Base-by-base conservation (phyloP, 495 filamentous ascomycete genomes). In the Hyaloscypha finlandica region DNA sequence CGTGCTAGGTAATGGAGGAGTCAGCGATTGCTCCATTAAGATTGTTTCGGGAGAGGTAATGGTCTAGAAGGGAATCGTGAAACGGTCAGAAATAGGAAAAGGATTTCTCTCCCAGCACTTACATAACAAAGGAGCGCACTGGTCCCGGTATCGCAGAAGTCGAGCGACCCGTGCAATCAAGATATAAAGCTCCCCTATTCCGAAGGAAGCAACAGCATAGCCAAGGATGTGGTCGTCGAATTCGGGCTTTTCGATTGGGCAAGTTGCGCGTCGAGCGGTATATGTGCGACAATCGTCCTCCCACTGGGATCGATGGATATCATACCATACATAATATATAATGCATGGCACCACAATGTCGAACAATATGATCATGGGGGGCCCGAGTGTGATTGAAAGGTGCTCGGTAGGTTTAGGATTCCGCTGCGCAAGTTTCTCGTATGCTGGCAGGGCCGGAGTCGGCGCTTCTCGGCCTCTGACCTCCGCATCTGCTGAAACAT, bases 401-500 rank as follows among this genome's bases (percentile, higher is more conserved):
- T 68, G 66, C 25, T 68, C 66, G 11, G 39, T 68, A 2, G 60
- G 60, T 29, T 68, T 68, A 25, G 61, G 60, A 30, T 63, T 64
- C 20, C 62, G 62, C 60, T 68, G 66, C 11, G 66, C 66, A 42
- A 68, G 66, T 54, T 68, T 68, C 31, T 68, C 66, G 52, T 68
- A 68, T 16, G 42, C 31, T 63, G 12, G 58, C 58, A 32, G 33
- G 22, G n/a, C 11, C 22, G 16, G 42, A 16, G 42, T 1, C 16
- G 42, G 42, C 1, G 1, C 35, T 37, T 37, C 35, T 37, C 35
- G 35, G 3, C 35, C 42, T 4, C 16, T 48, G 4, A 16, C 16
- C 42, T 48, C 42, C 42, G 3, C 42, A 19, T 48, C 42, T 16
- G 42, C 42, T 19, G 42, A 48, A 19, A 0, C 42, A 19, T 48